A percentile compares a stretch with the other conserved stretches of the same genome.
Conservation (phyloP, 495 filamentous ascomycete species). For the Clavariopsis aquatica region DNA sequence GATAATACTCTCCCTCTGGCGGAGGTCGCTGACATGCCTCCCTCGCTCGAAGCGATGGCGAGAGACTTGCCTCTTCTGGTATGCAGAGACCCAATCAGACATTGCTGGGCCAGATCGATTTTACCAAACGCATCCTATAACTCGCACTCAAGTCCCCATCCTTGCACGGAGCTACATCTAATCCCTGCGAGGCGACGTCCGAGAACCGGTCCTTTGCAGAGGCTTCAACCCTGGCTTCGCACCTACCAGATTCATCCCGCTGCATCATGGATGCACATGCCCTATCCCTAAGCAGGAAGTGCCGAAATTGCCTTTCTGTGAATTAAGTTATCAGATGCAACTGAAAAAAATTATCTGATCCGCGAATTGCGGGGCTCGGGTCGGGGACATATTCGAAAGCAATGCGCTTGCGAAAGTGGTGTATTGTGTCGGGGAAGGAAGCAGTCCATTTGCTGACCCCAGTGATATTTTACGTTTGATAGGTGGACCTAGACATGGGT, state of each 20-base stretch:
- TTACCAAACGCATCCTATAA: too few species aligned
- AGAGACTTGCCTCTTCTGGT: too few species aligned
- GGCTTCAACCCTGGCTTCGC: background rate
- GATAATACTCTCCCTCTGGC: background rate
- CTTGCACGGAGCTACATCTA: background rate
- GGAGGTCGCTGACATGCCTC: background rate
- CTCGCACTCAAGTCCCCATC: background rate
- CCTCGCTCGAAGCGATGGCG: too few species aligned
- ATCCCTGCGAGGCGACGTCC: background rate
- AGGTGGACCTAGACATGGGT: background rate
- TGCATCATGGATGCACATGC: background rate
- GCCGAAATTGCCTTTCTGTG: background rate
- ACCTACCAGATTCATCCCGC: background rate
- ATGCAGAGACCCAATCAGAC: too few species aligned
- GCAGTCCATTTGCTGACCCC: too few species aligned
- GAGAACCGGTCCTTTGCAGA: slow-evolving; percentile 7
- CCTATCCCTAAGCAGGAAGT: background rate
- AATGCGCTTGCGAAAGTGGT: too few species aligned
- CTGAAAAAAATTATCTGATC: slow-evolving; percentile 19
- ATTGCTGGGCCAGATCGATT: too few species aligned
- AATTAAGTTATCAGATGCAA: slow-evolving; percentile 22
- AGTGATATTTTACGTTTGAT: background rate
- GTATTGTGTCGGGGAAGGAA: too few species aligned
- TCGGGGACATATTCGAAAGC: background rate
- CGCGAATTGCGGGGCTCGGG: slow-evolving; percentile 3